Percentiles rank a stretch among this genome's conserved stretches.
Conservation (phyloP, 805 yeast species). For the Pichia heedii region DNA sequence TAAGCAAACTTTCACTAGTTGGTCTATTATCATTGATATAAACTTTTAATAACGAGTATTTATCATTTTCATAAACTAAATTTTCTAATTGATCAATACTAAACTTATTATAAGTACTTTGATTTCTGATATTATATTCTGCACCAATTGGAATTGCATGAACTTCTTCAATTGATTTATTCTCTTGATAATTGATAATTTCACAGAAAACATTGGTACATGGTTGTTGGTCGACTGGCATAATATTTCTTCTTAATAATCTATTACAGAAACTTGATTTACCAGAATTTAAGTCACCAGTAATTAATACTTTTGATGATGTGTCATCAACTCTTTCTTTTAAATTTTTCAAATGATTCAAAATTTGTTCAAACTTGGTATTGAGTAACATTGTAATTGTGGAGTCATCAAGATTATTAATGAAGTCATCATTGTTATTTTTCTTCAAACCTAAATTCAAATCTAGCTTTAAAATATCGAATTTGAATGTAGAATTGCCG, state of each 20-base stretch:
- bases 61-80: slow-evolving; percentile 66
- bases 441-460: slow-evolving; percentile 42
- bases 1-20: slow-evolving; percentile 57
- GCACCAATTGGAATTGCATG: slow-evolving; percentile 71
- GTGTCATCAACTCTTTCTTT: slow-evolving; percentile 84
- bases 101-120: slow-evolving; percentile 53
- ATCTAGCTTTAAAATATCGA: slow-evolving; percentile 56
- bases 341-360: slow-evolving; percentile 60
- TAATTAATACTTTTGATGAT: slow-evolving; percentile 85
- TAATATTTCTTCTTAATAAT: slow-evolving; percentile 58
- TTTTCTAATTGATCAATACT: slow-evolving; percentile 49
- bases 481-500: too few species aligned
- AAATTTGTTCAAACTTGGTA: slow-evolving; percentile 54
- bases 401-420: slow-evolving; percentile 53
- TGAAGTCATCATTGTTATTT: slow-evolving; percentile 28
- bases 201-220: slow-evolving; percentile 96
- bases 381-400: slow-evolving; percentile 64
- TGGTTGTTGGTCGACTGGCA: slow-evolving; percentile 97
- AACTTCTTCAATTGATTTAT: slow-evolving; percentile 73
- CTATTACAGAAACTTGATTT: slow-evolving; percentile 95
- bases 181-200: slow-evolving; percentile 74
- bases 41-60: slow-evolving; percentile 64
- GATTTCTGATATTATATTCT: slow-evolving; percentile 46
- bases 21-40: slow-evolving; percentile 73
- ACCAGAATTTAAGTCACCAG: slow-evolving; percentile 96